Evolutionary conservation across 768 basidiomycete species (phyloP).

Genomic region (Boletus sensibilis): DNA sequence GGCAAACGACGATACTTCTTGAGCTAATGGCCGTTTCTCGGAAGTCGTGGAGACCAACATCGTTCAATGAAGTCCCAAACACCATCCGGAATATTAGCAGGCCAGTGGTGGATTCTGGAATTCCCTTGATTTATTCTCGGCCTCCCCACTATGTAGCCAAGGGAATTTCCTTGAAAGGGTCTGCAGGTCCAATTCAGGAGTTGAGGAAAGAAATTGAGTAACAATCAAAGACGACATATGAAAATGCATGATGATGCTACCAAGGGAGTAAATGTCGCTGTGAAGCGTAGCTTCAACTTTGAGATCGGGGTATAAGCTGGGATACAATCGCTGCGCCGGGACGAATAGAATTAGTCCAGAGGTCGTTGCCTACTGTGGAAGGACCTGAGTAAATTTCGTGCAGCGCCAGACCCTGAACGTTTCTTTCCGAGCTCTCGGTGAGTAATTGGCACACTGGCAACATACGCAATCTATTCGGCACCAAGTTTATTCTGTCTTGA

Average conservation of each 20-base stretch:
- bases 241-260: constrained; percentile 2
- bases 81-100: background rate
- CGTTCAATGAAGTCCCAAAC: constrained; percentile 1
- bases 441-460: too few species aligned
- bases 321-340: background rate
- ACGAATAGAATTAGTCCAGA: background rate
- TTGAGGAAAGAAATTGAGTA: background rate
- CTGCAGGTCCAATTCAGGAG: background rate
- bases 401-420: too few species aligned
- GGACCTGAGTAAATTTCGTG: too few species aligned
- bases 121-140: background rate
- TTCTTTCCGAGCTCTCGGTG: too few species aligned
- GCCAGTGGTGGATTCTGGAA: background rate
- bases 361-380: too few species aligned
- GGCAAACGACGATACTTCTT: constrained; percentile 2
- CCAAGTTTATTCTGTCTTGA: too few species aligned
- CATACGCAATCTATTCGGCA: too few species aligned
- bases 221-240: background rate
- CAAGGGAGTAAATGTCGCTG: constrained; percentile 6
- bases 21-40: background rate
- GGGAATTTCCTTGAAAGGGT: background rate
- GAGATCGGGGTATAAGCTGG: background rate
- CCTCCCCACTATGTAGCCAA: background rate
- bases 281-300: background rate
- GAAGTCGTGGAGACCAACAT: constrained; percentile 2